Evolutionary conservation across 2,329 filamentous ascomycete species (phyloP).

Genomic region (Allantophomopsis cytisporea): DNA sequence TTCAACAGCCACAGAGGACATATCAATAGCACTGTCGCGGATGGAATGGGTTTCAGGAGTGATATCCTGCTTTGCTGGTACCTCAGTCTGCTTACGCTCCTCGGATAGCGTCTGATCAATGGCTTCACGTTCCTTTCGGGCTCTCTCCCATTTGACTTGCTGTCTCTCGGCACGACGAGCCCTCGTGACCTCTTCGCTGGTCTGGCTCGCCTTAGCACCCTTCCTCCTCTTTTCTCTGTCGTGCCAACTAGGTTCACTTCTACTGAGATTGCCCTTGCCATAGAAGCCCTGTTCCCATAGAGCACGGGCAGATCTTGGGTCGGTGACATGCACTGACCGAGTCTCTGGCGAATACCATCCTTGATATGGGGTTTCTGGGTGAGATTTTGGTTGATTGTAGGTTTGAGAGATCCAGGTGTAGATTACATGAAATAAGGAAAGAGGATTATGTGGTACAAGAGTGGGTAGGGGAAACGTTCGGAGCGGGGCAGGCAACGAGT

Average conservation of each 20-base stretch:
- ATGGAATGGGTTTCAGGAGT: no score
- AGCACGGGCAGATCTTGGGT: slow-evolving; percentile 60
- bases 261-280: slow-evolving; percentile 83
- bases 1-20: no score
- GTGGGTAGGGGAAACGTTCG: slow-evolving; percentile 72
- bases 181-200: slow-evolving; percentile 71
- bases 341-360: slow-evolving; percentile 75
- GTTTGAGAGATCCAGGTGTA: slow-evolving; percentile 66
- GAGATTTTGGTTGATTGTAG: slow-evolving; percentile 47
- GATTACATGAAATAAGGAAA: slow-evolving; percentile 72
- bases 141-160: slow-evolving; percentile 80
- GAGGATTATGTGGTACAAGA: slow-evolving; percentile 83
- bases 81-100: slow-evolving; percentile 20
- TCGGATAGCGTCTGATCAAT: slow-evolving; percentile 58
- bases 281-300: slow-evolving; percentile 98
- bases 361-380: slow-evolving; percentile 50
- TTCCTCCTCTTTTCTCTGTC: slow-evolving; percentile 64
- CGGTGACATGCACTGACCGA: slow-evolving; percentile 71
- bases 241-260: slow-evolving; percentile 91
- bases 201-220: slow-evolving; percentile 49
- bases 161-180: slow-evolving; percentile 68
- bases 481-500: slow-evolving; percentile 69
- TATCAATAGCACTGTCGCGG: no score
- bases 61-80: no score
- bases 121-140: slow-evolving; percentile 72